Evolutionary conservation across 2,329 filamentous ascomycete species (phyloP), one percentile per base, ranked within the genome.

Genomic region (Claviceps capensis): DNA sequence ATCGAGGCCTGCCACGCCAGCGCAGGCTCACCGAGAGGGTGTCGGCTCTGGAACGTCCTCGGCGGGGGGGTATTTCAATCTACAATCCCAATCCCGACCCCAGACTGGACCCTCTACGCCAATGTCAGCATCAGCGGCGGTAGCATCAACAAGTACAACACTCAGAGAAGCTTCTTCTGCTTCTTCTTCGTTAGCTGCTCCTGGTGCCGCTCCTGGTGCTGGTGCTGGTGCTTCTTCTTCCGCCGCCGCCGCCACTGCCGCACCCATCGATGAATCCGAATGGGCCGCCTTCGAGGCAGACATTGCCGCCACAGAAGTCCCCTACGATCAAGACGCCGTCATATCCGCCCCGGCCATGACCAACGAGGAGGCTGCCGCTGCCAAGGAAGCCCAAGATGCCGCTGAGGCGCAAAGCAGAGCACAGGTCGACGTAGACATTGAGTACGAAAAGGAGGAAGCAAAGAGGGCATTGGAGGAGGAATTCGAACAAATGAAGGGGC

Each of bases 251-350:
- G 40, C 58, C 26, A 47, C 56, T 17, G 51, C 59, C 43, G 53
- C 57, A 17, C 57, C 63, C 7, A 69, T 73, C 8, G 81, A 90
- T 63, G 87, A 95, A 61, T 80, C 83, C 51, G 86, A 93, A 67
- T 93, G 86, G 86, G 85, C 86, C 2, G 86, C 87, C 8, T 94
- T 95, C 63, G 85, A 95, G 64, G 85, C 86, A 2, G 87, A 95
- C 51, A 82, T 95, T 52, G 84, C 81, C 17, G 68, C 70, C 34
- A 63, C 71, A 23, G 59, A 64, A 30, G 62, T 61, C 2, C 60
- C 68, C 2, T 67, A 67, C 55, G 60, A 64, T 22, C 62, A 67
- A 43, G 73, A 77, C 53, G 81, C 79, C 6, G 78, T 81, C 2
- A 87, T 88, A 56, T 82, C 77, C 1, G 85, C 84, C 0, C 81